A percentile compares a stretch with the other conserved stretches of the same genome.
These are phyloP conservation scores for Kitagawia praeruptora DNA, from an alignment of 129 eudicot genomes.

Conservation along the genomic window DNA sequence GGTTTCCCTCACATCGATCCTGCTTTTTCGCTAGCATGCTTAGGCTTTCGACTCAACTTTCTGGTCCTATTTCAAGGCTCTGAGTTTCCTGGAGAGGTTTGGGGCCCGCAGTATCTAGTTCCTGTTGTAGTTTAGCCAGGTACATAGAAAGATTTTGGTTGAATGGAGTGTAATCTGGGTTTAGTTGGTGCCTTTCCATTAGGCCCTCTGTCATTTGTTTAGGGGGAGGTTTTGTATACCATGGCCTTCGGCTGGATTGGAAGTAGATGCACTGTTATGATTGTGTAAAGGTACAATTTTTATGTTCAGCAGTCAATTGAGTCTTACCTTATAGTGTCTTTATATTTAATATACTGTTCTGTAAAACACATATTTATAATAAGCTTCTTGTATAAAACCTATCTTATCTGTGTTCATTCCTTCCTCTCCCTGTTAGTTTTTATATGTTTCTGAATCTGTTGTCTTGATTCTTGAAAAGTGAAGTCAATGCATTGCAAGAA, in stretches of 20 bases:
- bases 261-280: background rate
- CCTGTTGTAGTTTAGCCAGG: constrained; percentile 21
- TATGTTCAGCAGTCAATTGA: constrained; percentile 6
- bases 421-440: background rate
- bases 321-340: background rate
- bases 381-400: background rate
- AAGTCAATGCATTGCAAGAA: background rate
- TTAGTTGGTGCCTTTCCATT: constrained; percentile 8
- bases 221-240: constrained; percentile 5
- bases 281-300: constrained; percentile 1
- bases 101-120: constrained; percentile 9
- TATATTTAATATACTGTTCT: background rate
- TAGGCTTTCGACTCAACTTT: background rate
- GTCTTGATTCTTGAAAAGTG: background rate
- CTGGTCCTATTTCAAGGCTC: constrained; percentile 1
- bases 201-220: background rate
- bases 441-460: background rate
- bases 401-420: background rate
- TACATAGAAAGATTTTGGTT: constrained; percentile 20
- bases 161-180: constrained; percentile 15
- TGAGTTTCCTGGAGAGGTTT: constrained; percentile 6
- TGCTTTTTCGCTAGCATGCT: background rate
- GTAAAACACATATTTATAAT: background rate
- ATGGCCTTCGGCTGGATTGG: constrained; percentile 3
- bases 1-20: constrained; percentile 2